These are phyloP conservation scores for Trichosporon sp. DNA, from an alignment of 1,284 basidiomycete species.

Conservation along the genomic window DNA sequence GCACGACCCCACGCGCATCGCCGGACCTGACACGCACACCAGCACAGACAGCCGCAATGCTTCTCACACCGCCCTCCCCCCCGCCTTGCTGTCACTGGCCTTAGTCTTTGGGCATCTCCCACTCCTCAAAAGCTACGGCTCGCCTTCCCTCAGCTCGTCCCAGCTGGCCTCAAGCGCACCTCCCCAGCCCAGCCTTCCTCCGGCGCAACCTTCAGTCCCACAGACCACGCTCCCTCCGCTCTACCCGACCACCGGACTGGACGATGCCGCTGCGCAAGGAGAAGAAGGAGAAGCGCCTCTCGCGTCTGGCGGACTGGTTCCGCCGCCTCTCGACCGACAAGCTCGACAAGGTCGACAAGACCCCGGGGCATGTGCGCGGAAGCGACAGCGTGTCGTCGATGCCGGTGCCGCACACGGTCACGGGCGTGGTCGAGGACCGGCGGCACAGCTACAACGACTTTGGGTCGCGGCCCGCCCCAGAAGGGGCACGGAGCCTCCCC, in stretches of 20 bases:
- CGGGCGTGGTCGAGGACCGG: not conserved
- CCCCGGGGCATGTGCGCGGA: not conserved
- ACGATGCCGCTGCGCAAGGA: not conserved
- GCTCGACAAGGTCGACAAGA: too few relatives aligned
- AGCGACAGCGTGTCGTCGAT: not conserved
- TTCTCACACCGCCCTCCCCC: not conserved
- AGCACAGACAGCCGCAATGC: not conserved
- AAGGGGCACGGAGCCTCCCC: too few relatives aligned
- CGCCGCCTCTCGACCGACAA: not conserved
- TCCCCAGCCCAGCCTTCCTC: too few relatives aligned
- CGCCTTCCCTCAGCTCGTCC: too few relatives aligned
- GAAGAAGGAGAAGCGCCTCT: not conserved
- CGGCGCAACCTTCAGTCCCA: too few relatives aligned
- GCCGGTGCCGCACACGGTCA: not conserved
- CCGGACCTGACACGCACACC: not conserved
- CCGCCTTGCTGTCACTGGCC: not conserved
- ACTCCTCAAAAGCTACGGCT: too few relatives aligned
- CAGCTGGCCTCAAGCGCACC: too few relatives aligned
- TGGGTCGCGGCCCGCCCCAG: not conserved
- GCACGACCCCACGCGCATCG: not conserved
- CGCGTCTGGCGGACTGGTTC: not conserved
- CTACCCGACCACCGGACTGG: not conserved
- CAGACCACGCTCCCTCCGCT: too few relatives aligned
- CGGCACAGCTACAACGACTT: not conserved
- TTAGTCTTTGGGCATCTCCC: too few relatives aligned